Conservation (phyloP, 495 filamentous ascomycete species). For the Penicillium mononematosum region DNA sequence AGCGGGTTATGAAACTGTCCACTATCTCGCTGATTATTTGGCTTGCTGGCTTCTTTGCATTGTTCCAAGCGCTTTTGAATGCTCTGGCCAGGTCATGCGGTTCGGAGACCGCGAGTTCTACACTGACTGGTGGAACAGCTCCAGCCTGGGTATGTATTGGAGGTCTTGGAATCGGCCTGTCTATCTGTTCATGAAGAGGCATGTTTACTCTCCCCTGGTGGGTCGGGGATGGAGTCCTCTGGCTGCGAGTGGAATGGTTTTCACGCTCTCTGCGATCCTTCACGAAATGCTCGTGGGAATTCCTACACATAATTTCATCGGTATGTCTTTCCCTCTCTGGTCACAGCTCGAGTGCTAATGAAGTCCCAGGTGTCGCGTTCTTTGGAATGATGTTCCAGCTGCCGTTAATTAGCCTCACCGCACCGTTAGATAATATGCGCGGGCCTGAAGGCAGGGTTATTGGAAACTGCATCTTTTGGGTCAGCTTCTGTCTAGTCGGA, state of each 20-base stretch:
- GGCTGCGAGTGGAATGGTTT: constrained; percentile 72
- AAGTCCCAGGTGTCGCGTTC: constrained; percentile 73
- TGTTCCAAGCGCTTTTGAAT: constrained; percentile 89
- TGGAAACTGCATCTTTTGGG: constrained; percentile 94
- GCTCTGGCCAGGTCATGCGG: constrained; percentile 80
- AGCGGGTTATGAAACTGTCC: constrained; percentile 89
- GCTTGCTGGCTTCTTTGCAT: constrained; percentile 93
- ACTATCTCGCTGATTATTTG: constrained; percentile 93
- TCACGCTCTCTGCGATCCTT: constrained; percentile 78
- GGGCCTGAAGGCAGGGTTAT: constrained; percentile 69
- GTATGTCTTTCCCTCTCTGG: constrained; percentile 43
- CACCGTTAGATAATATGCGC: constrained; percentile 73
- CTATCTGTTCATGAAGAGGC: constrained; percentile 90
- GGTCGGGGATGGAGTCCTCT: constrained; percentile 71
- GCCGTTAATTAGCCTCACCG: constrained; percentile 79
- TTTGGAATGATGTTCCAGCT: constrained; percentile 91
- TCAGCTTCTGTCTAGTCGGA: constrained; percentile 88
- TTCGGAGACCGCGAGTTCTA: constrained; percentile 96
- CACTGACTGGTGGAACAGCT: constrained; percentile 95
- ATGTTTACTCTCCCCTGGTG: constrained; percentile 83
- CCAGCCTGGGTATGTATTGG: constrained; percentile 86
- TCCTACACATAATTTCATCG: constrained; percentile 92
- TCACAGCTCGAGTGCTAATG: constrained; percentile 12
- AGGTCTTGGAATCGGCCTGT: constrained; percentile 96
- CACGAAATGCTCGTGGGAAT: constrained; percentile 93